Evolutionary conservation across 805 yeast genomes (phyloP), one percentile per base, ranked within the genome.

Genomic region (Cyberlindnera euphorbiiphila): DNA sequence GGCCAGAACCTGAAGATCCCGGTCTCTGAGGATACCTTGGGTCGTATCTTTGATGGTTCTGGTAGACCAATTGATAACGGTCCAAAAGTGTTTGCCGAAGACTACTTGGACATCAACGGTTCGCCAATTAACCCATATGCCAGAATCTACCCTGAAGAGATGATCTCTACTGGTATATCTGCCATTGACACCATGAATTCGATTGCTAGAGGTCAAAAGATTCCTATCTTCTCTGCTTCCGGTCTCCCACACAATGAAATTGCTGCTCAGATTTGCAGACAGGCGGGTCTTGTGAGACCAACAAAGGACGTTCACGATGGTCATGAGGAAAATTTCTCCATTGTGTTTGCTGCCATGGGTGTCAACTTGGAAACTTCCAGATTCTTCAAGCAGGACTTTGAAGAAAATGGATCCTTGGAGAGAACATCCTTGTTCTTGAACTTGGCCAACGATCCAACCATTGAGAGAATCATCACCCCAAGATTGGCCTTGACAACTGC

Each of bases 281-380:
- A 93, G 72, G 98, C 99, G 27, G 96, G 98, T 54, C 76, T 93
- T 61, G 99, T 94, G 36, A 85, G 98, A 71, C 99, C 99, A 58
- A 94, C 98, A 26, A 93, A 93, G 71, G 99, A 91, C 64, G 98
- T 93, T 42, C 98, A 93, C 64, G 99, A 93, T 66, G 99, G 98
- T 59, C 99, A 93, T 66, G 98, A 93, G 69, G 99, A 93, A 57
- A 93, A 93, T 68, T 93, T 93, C 85, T 86, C 96, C 37, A 94
- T 93, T 67, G 99, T 93, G 25, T 93, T 93, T 60, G 99, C 98
- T 27, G 99, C 99, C 42, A 93, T 94, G 98, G 99, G 99, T 78
- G 98, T 91, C 52, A 93, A 94, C 64, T 78, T 93, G 69, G 99
- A 94, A 69, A 93, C 98, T 23, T 87, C 98, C 20, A 78, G 98